A percentile compares a stretch with the other conserved stretches of the same genome.
These are phyloP conservation scores for Leccinum fibrillosum DNA, from an alignment of 768 basidiomycete genomes.

Conservation along the genomic window DNA sequence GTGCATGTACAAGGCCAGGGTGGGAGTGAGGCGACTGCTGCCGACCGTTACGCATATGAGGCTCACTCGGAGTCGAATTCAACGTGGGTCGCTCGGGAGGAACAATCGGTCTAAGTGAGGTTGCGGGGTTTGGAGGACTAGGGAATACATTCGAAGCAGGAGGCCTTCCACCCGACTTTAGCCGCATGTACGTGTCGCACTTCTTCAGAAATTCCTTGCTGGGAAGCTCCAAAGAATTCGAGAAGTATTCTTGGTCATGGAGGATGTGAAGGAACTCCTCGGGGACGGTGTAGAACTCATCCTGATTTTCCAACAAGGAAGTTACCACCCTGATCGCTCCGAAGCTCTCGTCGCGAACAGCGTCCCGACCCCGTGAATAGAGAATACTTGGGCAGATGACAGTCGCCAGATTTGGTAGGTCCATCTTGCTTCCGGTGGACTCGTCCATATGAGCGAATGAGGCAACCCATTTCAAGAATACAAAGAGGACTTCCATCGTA, in stretches of 20 bases:
- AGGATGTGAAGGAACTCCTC: constrained; percentile 84
- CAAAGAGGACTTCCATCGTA: constrained; percentile 96
- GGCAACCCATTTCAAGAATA: constrained; percentile 99
- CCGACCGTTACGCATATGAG: constrained; percentile 37
- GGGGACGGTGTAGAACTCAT: constrained; percentile 94
- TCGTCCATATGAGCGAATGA: constrained; percentile 98
- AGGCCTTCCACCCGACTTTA: constrained; percentile 58
- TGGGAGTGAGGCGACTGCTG: constrained; percentile 40
- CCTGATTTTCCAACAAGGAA: constrained; percentile 85
- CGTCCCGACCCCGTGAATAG: constrained; percentile 81
- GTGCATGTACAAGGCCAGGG: constrained; percentile 38
- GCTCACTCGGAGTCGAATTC: constrained; percentile 37
- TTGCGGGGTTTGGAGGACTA: constrained; percentile 24
- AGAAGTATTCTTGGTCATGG: constrained; percentile 89
- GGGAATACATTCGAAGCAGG: constrained; percentile 32
- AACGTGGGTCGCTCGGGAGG: constrained; percentile 47
- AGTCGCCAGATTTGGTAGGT: constrained; percentile 90
- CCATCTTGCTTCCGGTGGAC: constrained; percentile 98
- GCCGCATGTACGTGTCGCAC: constrained; percentile 84
- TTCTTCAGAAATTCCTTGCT: constrained; percentile 96
- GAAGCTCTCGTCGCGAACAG: constrained; percentile 91
- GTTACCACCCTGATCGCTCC: constrained; percentile 83
- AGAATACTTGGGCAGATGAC: constrained; percentile 99
- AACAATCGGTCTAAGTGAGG: constrained; percentile 29
- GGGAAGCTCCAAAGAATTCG: constrained; percentile 82